These are phyloP conservation scores for Blastocystis sp. DNA, from an alignment of 352 stramenopile genomes.

Conservation along the genomic window DNA sequence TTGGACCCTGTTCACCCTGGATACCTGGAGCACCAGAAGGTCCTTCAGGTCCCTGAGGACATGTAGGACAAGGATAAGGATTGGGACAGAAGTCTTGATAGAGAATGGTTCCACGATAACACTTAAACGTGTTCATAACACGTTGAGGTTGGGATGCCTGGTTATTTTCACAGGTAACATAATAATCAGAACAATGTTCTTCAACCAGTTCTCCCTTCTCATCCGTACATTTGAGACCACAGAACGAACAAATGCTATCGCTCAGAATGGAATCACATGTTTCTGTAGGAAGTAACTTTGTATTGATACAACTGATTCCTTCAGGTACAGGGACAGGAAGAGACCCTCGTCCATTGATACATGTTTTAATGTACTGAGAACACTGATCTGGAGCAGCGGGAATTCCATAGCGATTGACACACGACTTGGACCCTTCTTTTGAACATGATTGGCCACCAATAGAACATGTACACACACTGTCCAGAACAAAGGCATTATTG, in stretches of 20 bases:
- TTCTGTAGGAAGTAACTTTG: neutral
- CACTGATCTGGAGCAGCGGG: neutral
- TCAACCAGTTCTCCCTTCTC: neutral
- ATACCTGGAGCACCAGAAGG: neutral
- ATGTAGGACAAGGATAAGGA: constrained; percentile 19
- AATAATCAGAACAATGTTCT: constrained; percentile 15
- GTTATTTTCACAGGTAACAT: constrained; percentile 11
- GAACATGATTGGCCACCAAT: neutral
- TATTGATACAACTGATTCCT: constrained; percentile 19
- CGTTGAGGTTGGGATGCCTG: neutral
- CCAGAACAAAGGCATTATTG: constrained; percentile 25
- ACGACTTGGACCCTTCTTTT: neutral
- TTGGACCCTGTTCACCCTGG: neutral
- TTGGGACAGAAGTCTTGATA: constrained; percentile 47
- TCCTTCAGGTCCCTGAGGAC: neutral
- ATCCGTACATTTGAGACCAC: constrained; percentile 4
- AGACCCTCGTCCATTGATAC: neutral
- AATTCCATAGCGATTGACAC: constrained; percentile 20
- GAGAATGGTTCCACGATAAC: neutral
- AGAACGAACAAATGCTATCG: constrained; percentile 11
- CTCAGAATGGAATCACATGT: neutral
- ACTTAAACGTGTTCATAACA: constrained; percentile 47
- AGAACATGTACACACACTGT: neutral
- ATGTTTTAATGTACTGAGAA: neutral
- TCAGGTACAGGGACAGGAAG: neutral